Base-by-base conservation (phyloP, 352 stramenopile species). In the Phytophthora multivora region DNA sequence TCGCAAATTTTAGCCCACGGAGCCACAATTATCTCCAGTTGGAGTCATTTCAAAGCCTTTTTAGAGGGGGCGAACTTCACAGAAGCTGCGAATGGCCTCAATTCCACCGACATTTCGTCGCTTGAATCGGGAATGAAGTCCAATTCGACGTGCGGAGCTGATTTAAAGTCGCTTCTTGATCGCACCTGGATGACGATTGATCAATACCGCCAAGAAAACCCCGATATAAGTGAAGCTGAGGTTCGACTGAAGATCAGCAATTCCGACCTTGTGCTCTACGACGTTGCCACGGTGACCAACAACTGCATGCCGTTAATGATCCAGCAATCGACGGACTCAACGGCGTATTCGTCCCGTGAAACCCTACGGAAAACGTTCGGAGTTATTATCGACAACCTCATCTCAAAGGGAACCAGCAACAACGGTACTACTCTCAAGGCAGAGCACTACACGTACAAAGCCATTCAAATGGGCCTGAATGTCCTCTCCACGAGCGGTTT, bases 231-330 rank as follows among this genome's bases (percentile, higher is more conserved):
- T 0, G 55, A 75, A n/a, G 71, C 74, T 2, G 42, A 69, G 4
- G 64, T 85, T 40, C 75, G 73, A 0, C 54, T 76, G 21, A 36
- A 57, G 16, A 52, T 85, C 31, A 63, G 66, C 13, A 75, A 80
- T 45, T 79, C 73, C 35, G 46, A 80, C 9, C 41, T 84, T 7
- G 69, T 86, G 10, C 38, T 80, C 23, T 69, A 71, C 28, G 73
- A 86, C 15, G 67, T 86, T 19, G 73, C 78, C 1, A 67, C 63
- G 1, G 64, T 79, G 3, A 78, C 72, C 0, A 59, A 67, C 16
- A 68, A 66, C 19, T 60, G 53, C 53, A 61, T 61, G 41, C 30
- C 25, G n/a, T n/a, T 53, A 23, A 61, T 61, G 51, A 51, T 51
- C 18, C 19, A 49, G 15, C 39, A 59, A 38, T 59, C 40, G 19